Percentiles rank a stretch among this genome's conserved stretches.
phyloP scores from a whole-genome alignment of 768 basidiomycete species.

The Asterophora parasitica region DNA sequence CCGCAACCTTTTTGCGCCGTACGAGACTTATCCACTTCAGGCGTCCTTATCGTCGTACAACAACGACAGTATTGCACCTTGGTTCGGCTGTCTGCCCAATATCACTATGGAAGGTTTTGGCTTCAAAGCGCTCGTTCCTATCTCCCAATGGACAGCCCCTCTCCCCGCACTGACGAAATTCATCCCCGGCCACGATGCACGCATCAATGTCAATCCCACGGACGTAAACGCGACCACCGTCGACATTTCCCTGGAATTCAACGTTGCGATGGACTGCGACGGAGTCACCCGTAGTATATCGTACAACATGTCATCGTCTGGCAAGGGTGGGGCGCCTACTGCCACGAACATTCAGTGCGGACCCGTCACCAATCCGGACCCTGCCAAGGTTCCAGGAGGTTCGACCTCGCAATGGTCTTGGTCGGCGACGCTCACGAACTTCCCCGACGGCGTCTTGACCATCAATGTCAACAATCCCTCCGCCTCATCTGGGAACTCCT shows the following conservation, averaged over 20 bases:
- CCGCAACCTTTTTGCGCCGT: conserved; percentile 77
- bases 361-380: conserved; percentile 41
- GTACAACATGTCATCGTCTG: conserved; percentile 68
- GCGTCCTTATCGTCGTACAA: conserved; percentile 64
- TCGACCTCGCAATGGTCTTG: conserved; percentile 64
- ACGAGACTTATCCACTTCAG: conserved; percentile 68
- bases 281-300: conserved; percentile 59
- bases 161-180: conserved; percentile 76
- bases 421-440: conserved; percentile 66
- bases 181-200: conserved; percentile 81
- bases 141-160: conserved; percentile 60
- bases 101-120: conserved; percentile 70
- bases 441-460: conserved; percentile 80
- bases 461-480: conserved; percentile 60
- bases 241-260: conserved; percentile 77
- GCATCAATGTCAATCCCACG: conserved; percentile 45
- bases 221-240: conserved; percentile 53
- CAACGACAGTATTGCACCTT: conserved; percentile 55
- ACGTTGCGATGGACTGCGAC: conserved; percentile 66
- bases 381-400: conserved; percentile 48
- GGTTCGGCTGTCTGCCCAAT: conserved; percentile 64
- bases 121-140: conserved; percentile 79
- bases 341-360: conserved; percentile 48
- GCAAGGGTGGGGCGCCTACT: conserved; percentile 51
- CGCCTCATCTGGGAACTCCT: conserved; percentile 34